phyloP scores from a whole-genome alignment of 208 protist genomes.

The Trypanosoma congolense region DNA sequence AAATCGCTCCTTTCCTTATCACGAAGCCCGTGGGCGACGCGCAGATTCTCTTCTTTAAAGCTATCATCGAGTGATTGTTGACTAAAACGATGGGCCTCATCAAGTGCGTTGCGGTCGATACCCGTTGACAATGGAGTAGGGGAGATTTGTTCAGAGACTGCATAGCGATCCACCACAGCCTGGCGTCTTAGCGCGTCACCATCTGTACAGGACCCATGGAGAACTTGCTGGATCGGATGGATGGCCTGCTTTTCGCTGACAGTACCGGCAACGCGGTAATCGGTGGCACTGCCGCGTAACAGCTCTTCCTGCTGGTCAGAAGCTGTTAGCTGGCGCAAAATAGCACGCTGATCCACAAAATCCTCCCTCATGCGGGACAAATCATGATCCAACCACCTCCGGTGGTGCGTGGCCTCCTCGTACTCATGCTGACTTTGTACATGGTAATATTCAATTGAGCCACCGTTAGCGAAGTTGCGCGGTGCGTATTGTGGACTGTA shows the following conservation, averaged over 20 bases:
- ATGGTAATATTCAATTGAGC: constrained; percentile 71
- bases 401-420: constrained; percentile 35
- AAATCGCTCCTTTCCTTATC: constrained; percentile 84
- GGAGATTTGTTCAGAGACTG: constrained; percentile 10
- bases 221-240: constrained; percentile 44
- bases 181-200: constrained; percentile 41
- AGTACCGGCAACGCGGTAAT: constrained; percentile 27
- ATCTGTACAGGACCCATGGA: constrained; percentile 44
- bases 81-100: constrained; percentile 10
- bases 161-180: constrained; percentile 47
- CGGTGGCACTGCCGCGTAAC: constrained; percentile 18
- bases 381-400: constrained; percentile 58
- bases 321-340: constrained; percentile 27
- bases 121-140: constrained; percentile 13
- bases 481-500: constrained; percentile 82
- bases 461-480: constrained; percentile 66
- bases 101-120: constrained; percentile 25
- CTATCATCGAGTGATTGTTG: constrained; percentile 27
- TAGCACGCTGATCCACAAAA: constrained; percentile 31
- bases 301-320: constrained; percentile 33
- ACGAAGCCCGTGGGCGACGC: constrained; percentile 64
- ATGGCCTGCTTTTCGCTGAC: constrained; percentile 28
- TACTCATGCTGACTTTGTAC: constrained; percentile 26
- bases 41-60: constrained; percentile 53
- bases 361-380: constrained; percentile 22